Evolutionary conservation across 2,329 filamentous ascomycete genomes (phyloP).

Genomic region (Colletotrichum sublineola): DNA sequence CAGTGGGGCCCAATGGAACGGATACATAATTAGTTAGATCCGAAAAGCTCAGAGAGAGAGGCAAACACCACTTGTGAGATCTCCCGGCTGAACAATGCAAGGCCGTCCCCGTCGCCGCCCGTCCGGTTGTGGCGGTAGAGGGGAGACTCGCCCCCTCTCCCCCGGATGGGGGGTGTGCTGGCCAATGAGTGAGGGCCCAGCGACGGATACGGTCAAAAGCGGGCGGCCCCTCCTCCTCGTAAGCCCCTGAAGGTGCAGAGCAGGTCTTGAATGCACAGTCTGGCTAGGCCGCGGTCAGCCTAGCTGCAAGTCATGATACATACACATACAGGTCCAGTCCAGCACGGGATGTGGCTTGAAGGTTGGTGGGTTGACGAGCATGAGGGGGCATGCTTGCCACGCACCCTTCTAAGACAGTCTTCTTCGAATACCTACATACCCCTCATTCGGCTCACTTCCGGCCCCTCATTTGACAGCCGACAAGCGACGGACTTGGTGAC

Average conservation of each 20-base stretch:
- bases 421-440: background rate
- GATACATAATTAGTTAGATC: background rate
- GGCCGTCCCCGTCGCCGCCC: constrained; percentile 28
- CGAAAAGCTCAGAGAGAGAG: constrained; percentile 1
- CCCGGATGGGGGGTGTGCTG: background rate
- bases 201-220: constrained; percentile 40
- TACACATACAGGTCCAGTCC: constrained; percentile 29
- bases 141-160: constrained; percentile 13
- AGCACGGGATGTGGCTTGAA: constrained; percentile 20
- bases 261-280: constrained; percentile 10
- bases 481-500: background rate
- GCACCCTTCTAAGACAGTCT: background rate
- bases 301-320: constrained; percentile 40
- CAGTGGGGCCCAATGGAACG: constrained; percentile 29
- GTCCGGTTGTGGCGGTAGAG: constrained; percentile 37
- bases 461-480: constrained; percentile 18
- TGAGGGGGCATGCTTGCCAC: constrained; percentile 21
- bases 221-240: background rate
- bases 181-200: constrained; percentile 27
- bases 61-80: constrained; percentile 17
- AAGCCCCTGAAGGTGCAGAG: constrained; percentile 35
- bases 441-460: constrained; percentile 12
- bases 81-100: constrained; percentile 19
- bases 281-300: constrained; percentile 27
- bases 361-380: constrained; percentile 5